Evolutionary conservation across 768 basidiomycete species (phyloP), one percentile per base, ranked within the genome.

Genomic region (Xerocomellus dryophilus): DNA sequence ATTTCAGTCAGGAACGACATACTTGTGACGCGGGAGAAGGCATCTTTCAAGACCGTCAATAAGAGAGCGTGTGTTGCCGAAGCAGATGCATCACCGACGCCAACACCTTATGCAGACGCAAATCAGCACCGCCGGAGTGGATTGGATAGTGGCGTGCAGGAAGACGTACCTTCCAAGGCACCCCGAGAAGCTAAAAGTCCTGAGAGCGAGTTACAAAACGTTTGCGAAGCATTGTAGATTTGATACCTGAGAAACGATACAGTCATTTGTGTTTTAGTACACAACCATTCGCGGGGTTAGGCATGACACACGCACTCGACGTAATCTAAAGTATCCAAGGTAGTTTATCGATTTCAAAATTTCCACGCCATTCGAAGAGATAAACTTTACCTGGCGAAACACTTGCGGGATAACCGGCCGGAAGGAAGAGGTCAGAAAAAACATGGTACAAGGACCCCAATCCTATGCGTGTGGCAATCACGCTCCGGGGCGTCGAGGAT

Each of bases 161-260:
- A 18, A 20, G 15, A 57, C 40, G 31, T 44, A 83, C 85, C 86
- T 77, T 88, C 83, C 7, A 89, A 71, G 4, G 84, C 78, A 15
- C 86, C 85, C 58, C 86, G 74, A 7, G 85, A 86, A 1, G 86
- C 82, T 18, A 88, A 61, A 25, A 88, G 70, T 0, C 82, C 76
- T 0, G 85, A 80, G 3, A 88, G 68, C 0, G 86, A 84, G 61
- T 81, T 87, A 62, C 84, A 87, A 58, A 86, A 87, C 3, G 85
- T 83, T 66, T 88, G 86, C 5, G 85, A 51, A 0, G 82, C 82
- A 57, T 88, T 87, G 59, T 81, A 76, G 14, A 83, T 70, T 63
- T 88, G 85, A 60, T 85, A 88, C 54, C 85, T 87, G 60, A 42
- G 47, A 57, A 18, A 29, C 12, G 14, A 41, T 7, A 17, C n/a